Conservation (phyloP, 73 alveolate species). For the Effrenium voratum region DNA sequence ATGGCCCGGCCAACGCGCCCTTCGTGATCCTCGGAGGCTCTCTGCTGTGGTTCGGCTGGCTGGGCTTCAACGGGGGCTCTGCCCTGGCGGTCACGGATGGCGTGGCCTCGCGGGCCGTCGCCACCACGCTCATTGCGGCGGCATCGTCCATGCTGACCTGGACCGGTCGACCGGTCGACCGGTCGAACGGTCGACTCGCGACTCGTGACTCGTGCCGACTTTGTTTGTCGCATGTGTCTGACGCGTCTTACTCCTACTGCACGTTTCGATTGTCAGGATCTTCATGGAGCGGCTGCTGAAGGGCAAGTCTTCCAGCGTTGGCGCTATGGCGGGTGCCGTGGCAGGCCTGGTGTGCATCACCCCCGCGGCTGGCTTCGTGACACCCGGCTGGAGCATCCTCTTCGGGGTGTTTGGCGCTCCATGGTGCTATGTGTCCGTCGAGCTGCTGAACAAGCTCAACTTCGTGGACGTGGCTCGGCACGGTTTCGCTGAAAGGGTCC, state of each 20-base stretch:
- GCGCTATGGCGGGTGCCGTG: conserved; percentile 32
- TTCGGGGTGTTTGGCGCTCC: conserved; percentile 26
- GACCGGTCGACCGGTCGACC: too few species aligned
- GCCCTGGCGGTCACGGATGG: conserved; percentile 38
- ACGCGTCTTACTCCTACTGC: too few species aligned
- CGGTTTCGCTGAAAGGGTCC: background rate
- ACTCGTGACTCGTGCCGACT: too few species aligned
- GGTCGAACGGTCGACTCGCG: too few species aligned
- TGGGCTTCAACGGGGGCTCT: conserved; percentile 50
- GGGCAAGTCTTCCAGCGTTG: conserved; percentile 38
- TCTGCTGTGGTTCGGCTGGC: conserved; percentile 68
- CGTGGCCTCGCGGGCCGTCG: conserved; percentile 52
- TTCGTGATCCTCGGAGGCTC: conserved; percentile 65
- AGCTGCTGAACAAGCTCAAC: conserved; percentile 16
- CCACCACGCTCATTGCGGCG: conserved; percentile 68
- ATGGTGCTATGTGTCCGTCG: conserved; percentile 33
- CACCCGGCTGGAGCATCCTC: conserved; percentile 82
- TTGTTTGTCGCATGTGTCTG: too few species aligned
- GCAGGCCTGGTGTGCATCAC: conserved; percentile 80
- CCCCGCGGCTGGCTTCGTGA: conserved; percentile 76
- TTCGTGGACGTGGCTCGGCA: conserved; percentile 10
- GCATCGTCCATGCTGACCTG: conserved; percentile 61
- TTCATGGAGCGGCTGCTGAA: conserved; percentile 12
- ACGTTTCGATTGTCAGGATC: too few species aligned
- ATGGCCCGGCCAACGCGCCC: conserved; percentile 73